Percentiles rank a stretch among this genome's conserved stretches.
Conservation (phyloP, 306 rosid species). For the Vigna radiata region DNA sequence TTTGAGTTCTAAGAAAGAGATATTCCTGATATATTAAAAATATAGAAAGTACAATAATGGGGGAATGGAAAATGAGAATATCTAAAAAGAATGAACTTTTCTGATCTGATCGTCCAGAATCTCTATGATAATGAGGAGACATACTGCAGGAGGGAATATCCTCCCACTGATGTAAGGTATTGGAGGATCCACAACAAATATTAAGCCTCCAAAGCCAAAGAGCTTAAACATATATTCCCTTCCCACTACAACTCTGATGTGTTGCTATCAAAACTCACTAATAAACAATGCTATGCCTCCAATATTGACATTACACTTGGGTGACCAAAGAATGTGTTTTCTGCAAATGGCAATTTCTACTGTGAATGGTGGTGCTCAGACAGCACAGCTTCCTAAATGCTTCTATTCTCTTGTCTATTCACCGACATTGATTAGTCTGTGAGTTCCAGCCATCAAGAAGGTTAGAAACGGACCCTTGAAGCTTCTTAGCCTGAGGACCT, state of each 20-base stretch:
- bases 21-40: no score
- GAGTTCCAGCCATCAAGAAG: constrained; percentile 80
- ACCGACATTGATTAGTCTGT: constrained; percentile 70
- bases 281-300: constrained; percentile 43
- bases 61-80: constrained; percentile 24
- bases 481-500: constrained; percentile 79
- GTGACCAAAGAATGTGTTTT: constrained; percentile 57
- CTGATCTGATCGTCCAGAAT: constrained; percentile 42
- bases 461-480: constrained; percentile 66
- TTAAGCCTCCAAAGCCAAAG: constrained; percentile 49
- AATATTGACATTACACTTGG: constrained; percentile 41
- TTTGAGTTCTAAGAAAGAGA: neutral
- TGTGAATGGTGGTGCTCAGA: constrained; percentile 34
- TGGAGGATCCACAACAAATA: constrained; percentile 56
- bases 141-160: constrained; percentile 53
- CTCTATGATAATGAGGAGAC: constrained; percentile 37
- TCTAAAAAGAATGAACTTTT: constrained; percentile 59
- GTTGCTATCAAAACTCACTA: constrained; percentile 51
- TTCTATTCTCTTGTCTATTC: constrained; percentile 46
- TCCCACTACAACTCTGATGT: constrained; percentile 45
- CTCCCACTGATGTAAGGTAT: constrained; percentile 50
- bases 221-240: constrained; percentile 43
- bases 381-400: constrained; percentile 48
- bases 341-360: constrained; percentile 45
- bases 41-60: neutral